These are phyloP conservation scores for Alternaria arbusti DNA, from an alignment of 2,329 filamentous ascomycete species.

Conservation along the genomic window DNA sequence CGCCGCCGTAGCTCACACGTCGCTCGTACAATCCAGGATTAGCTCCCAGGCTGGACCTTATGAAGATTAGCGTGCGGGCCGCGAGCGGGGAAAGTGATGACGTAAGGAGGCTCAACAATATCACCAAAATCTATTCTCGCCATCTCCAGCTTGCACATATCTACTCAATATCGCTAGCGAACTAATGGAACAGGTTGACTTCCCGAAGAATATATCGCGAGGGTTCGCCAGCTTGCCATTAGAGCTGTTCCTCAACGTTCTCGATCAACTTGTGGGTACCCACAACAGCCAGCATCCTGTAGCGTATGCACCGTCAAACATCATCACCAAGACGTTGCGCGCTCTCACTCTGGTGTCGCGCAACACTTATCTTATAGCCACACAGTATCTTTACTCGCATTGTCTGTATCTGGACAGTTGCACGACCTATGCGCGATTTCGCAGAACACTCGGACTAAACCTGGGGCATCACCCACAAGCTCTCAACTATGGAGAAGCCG, in stretches of 20 bases:
- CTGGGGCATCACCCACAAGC: conserved; percentile 29
- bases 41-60: not conserved
- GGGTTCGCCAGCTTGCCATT: conserved; percentile 19
- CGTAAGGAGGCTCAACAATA: not conserved
- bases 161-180: not conserved
- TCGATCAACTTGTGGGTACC: conserved; percentile 36
- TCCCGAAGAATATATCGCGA: not conserved
- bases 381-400: conserved; percentile 32
- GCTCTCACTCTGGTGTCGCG: conserved; percentile 34
- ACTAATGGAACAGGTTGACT: not conserved
- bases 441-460: conserved; percentile 32
- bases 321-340: conserved; percentile 31
- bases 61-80: not conserved
- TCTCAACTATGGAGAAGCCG: conserved; percentile 26
- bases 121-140: not conserved
- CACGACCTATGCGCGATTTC: conserved; percentile 24
- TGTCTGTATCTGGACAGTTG: conserved; percentile 34
- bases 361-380: conserved; percentile 25
- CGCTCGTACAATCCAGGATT: not conserved
- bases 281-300: conserved; percentile 21
- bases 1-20: not conserved
- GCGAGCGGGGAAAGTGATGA: not conserved
- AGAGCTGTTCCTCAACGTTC: conserved; percentile 34
- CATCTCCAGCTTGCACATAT: not conserved
- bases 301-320: conserved; percentile 24